Evolutionary conservation across 352 stramenopile species (phyloP), one percentile per base, ranked within the genome.

Genomic region (Phytophthora uliginosa): DNA sequence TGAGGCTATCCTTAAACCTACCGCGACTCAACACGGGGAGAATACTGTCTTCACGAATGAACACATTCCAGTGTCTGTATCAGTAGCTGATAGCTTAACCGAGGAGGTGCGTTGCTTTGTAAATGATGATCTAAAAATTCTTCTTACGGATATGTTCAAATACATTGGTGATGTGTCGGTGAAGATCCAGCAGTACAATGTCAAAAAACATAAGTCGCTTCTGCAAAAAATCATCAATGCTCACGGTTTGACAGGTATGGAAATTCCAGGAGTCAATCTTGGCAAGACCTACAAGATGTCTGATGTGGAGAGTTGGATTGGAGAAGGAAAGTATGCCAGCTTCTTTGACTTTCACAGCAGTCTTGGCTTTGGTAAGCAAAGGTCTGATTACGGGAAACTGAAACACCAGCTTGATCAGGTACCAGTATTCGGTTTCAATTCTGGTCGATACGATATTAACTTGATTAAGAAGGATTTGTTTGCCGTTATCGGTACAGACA

Each of bases 391-490:
- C 4, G 36, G 38, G 0, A 40, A 53, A n/a, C 0, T 62, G 0
- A 62, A 62, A 18, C 20, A 53, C 22, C 36, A 53, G 8, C 31
- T 62, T 38, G 56, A 62, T 38, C 56, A 52, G 3, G 56, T 62
- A 26, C 56, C 56, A 26, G 56, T 78, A 24, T 36, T 78, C 34
- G 71, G 71, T 8, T 78, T 74, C 53, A 48, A 48, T 20, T 20
- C 5, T 20, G 40, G 40, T 3, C 40, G 40, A 2, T 48, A 48
- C 40, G 40, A 79, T 66, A 58, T 82, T 2, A 79, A 82, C 26
- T 31, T 82, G 15, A 77, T 79, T 33, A 79, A 82, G 56, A 77
- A 77, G 2, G 58, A 77, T 65, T 57, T 79, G 2, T 79, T 77
- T 48, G 31, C 63, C n/a, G 56, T 72, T 15, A 50, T 76, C 7